Conservation (phyloP, 352 stramenopile genomes). For the Pythium graminicola region DNA sequence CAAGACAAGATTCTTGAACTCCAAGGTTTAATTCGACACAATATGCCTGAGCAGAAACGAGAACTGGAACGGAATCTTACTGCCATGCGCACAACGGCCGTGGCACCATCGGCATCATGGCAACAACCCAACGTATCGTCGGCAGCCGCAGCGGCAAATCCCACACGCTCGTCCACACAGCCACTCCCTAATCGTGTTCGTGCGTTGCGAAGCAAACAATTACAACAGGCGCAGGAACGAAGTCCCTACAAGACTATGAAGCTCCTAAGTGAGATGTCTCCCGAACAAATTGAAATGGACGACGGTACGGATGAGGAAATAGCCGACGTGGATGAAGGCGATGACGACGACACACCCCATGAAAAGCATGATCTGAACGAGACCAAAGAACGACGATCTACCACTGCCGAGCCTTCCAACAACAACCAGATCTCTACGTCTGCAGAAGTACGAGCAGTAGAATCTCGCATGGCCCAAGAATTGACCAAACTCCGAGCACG, state of each 20-base stretch:
- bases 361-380: background rate
- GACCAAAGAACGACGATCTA: conserved; percentile 7
- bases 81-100: conserved; percentile 16
- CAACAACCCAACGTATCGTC: background rate
- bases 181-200: conserved; percentile 2
- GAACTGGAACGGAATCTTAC: conserved; percentile 31
- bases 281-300: conserved; percentile 10
- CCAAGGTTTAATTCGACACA: conserved; percentile 49
- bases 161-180: conserved; percentile 1
- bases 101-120: background rate
- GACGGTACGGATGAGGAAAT: conserved; percentile 6
- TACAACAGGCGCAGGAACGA: conserved; percentile 8
- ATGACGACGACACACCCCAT: background rate
- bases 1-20: conserved; percentile 78
- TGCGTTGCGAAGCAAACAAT: conserved; percentile 11
- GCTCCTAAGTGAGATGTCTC: conserved; percentile 14
- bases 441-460: conserved; percentile 21
- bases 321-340: conserved; percentile 2
- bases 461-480: conserved; percentile 32
- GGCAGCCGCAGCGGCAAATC: background rate
- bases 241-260: conserved; percentile 22
- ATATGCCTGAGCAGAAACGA: conserved; percentile 35
- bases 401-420: conserved; percentile 2
- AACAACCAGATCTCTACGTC: conserved; percentile 8
- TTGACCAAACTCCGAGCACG: conserved; percentile 40